phyloP scores from a whole-genome alignment of 1,284 basidiomycete genomes.

The Ganoderma leucocontextum region DNA sequence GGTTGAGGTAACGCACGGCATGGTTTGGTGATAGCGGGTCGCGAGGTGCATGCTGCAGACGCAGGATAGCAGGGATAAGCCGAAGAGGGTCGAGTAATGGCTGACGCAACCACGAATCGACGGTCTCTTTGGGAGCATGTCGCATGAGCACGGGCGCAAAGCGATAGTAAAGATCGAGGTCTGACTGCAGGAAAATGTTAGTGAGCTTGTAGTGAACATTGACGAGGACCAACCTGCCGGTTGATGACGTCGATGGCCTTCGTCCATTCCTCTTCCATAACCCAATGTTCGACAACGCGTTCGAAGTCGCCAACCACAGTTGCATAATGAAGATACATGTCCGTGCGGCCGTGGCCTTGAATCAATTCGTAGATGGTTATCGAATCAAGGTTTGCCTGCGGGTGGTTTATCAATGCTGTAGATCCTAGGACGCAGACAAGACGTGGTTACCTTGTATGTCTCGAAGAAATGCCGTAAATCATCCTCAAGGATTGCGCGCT shows the following conservation, averaged over 20 bases:
- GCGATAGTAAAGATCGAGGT: conserved; percentile 92
- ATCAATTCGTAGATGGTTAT: conserved; percentile 93
- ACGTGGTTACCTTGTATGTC: conserved; percentile 80
- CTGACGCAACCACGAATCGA: conserved; percentile 93
- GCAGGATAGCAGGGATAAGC: conserved; percentile 90
- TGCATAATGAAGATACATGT: conserved; percentile 94
- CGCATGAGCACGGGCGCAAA: conserved; percentile 91
- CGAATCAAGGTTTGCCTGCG: conserved; percentile 82
- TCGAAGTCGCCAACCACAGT: conserved; percentile 83
- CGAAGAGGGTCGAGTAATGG: conserved; percentile 81
- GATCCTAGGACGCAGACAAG: conserved; percentile 6
- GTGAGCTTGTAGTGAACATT: background rate
- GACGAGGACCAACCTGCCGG: conserved; percentile 69
- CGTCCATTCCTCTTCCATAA: conserved; percentile 91
- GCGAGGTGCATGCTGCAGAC: conserved; percentile 74
- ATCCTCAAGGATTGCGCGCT: conserved; percentile 88
- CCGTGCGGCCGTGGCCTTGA: conserved; percentile 90
- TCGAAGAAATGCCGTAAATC: conserved; percentile 93
- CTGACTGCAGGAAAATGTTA: conserved; percentile 53
- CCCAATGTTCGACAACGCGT: conserved; percentile 92
- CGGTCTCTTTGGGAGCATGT: conserved; percentile 86
- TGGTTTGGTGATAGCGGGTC: conserved; percentile 83
- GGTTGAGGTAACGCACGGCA: conserved; percentile 88
- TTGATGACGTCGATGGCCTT: conserved; percentile 91
- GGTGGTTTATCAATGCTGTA: background rate